Conservation (phyloP, 2,329 filamentous ascomycete species). For the Xylaria sp. region DNA sequence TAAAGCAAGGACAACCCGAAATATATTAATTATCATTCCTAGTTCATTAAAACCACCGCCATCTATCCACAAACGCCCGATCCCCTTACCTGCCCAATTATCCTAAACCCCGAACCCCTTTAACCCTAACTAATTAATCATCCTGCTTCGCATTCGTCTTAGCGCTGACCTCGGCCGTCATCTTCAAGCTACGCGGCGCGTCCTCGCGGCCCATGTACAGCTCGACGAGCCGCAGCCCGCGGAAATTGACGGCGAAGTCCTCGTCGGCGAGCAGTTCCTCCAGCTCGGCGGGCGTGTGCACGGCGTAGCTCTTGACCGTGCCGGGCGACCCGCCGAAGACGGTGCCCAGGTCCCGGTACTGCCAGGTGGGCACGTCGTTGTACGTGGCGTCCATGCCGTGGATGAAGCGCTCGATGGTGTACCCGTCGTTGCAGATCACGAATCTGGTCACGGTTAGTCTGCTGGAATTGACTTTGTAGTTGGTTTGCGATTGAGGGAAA, state of each 20-base stretch:
- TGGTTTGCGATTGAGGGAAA: not conserved
- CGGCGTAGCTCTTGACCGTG: constrained; percentile 65
- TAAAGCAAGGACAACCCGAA: not conserved
- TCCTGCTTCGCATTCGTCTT: constrained; percentile 65
- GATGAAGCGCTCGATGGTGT: constrained; percentile 89
- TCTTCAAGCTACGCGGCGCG: constrained; percentile 74
- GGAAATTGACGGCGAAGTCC: constrained; percentile 66
- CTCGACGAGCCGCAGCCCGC: constrained; percentile 77
- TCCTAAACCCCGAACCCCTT: not conserved
- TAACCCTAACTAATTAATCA: not conserved
- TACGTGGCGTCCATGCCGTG: constrained; percentile 83
- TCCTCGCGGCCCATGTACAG: constrained; percentile 83
- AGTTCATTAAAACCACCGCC: not conserved
- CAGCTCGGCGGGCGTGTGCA: constrained; percentile 76
- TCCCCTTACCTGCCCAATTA: not conserved
- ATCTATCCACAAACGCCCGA: not conserved
- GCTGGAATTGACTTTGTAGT: not conserved
- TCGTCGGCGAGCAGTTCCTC: constrained; percentile 71
- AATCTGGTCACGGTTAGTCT: constrained; percentile 61
- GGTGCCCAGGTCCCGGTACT: constrained; percentile 73
- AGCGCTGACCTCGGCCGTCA: constrained; percentile 77
- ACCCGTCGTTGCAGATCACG: constrained; percentile 87
- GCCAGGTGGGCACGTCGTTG: constrained; percentile 83
- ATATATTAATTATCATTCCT: constrained; percentile 4
- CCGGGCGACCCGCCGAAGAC: constrained; percentile 71